phyloP scores from a whole-genome alignment of 2,329 filamentous ascomycete genomes.

The Talaromyces sp. region DNA sequence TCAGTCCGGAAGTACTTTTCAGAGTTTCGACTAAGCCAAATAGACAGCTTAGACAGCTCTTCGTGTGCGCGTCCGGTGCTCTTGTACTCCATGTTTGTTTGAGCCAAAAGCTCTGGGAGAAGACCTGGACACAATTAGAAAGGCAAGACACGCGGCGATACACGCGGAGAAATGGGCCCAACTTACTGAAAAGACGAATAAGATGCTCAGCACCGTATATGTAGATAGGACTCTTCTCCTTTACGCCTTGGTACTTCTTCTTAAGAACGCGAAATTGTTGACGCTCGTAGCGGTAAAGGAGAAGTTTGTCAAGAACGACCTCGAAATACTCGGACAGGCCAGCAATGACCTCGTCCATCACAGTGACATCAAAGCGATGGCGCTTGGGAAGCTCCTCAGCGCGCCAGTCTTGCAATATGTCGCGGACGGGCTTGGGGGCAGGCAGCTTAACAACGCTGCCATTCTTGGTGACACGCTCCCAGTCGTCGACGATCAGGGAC shows the following conservation, averaged over 20 bases:
- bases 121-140: slow-evolving; percentile 61
- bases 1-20: slow-evolving; percentile 69
- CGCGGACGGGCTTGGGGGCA: slow-evolving; percentile 70
- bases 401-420: slow-evolving; percentile 80
- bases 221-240: slow-evolving; percentile 72
- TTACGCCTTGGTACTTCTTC: slow-evolving; percentile 66
- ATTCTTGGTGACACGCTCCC: slow-evolving; percentile 98
- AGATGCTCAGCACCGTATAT: slow-evolving; percentile 94
- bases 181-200: slow-evolving; percentile 80
- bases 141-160: neutral
- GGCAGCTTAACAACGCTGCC: slow-evolving; percentile 86
- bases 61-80: slow-evolving; percentile 86
- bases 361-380: slow-evolving; percentile 71
- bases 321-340: slow-evolving; percentile 95
- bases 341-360: slow-evolving; percentile 84
- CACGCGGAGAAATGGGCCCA: neutral
- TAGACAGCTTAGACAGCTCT: slow-evolving; percentile 82
- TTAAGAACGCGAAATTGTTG: slow-evolving; percentile 80
- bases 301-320: slow-evolving; percentile 79
- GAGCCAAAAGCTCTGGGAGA: slow-evolving; percentile 88
- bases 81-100: slow-evolving; percentile 97
- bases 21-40: slow-evolving; percentile 79
- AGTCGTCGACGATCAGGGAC: slow-evolving; percentile 92
- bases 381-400: slow-evolving; percentile 69
- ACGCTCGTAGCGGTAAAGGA: slow-evolving; percentile 93